These are phyloP conservation scores for Umbelopsis sp. DNA, from an alignment of 192 early-diverging fungal genomes.

Conservation along the genomic window DNA sequence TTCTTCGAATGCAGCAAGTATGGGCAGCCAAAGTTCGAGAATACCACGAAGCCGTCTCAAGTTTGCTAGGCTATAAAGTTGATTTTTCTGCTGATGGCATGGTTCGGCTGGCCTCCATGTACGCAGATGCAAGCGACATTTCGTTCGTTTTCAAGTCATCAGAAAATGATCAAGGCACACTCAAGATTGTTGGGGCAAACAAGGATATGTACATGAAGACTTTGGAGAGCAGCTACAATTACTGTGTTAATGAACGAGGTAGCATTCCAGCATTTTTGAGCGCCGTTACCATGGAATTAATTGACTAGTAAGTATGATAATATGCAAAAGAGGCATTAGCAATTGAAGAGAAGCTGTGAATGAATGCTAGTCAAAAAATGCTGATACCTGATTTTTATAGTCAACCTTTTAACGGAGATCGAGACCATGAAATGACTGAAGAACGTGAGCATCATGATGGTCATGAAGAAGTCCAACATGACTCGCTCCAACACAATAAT, in stretches of 20 bases:
- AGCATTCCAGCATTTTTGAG: conserved; percentile 87
- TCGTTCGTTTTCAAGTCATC: conserved; percentile 74
- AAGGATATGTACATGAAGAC: conserved; percentile 62
- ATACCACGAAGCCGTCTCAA: conserved; percentile 72
- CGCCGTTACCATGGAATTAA: conserved; percentile 66
- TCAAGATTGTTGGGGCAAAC: conserved; percentile 70
- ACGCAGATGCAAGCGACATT: conserved; percentile 58
- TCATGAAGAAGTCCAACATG: not conserved
- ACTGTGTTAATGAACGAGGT: conserved; percentile 68
- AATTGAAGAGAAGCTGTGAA: not conserved
- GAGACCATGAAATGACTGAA: conserved; percentile 8
- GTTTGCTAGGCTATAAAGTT: conserved; percentile 70
- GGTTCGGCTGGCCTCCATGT: conserved; percentile 77
- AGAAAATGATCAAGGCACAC: conserved; percentile 65
- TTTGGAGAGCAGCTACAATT: conserved; percentile 55
- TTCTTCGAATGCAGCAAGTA: conserved; percentile 67
- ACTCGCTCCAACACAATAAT: not conserved
- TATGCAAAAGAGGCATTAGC: not conserved
- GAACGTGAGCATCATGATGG: not conserved
- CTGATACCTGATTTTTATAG: not conserved
- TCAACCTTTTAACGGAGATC: not conserved
- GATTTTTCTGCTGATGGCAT: conserved; percentile 71
- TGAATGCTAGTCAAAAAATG: not conserved
- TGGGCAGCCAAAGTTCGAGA: conserved; percentile 70
- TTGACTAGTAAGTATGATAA: conserved; percentile 42